Evolutionary conservation across 1,284 basidiomycete genomes (phyloP).

Genomic region (Ceratobasidium sp.): DNA sequence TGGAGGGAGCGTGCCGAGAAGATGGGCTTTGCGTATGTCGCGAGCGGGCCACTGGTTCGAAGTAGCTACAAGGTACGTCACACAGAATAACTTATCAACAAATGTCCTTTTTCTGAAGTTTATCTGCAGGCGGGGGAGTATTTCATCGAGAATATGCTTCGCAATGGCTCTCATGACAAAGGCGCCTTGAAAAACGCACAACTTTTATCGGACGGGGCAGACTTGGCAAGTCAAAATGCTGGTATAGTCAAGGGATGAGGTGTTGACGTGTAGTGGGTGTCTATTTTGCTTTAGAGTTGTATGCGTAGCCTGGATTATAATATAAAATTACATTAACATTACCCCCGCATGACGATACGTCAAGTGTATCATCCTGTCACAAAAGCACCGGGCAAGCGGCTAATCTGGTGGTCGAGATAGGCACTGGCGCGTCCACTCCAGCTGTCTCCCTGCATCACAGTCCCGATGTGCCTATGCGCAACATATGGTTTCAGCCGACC

Average conservation of each 20-base stretch:
- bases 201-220: constrained; percentile 13
- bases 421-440: constrained; percentile 4
- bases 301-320: too few species aligned
- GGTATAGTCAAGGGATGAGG: constrained; percentile 22
- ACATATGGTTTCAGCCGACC: not conserved
- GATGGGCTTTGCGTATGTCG: constrained; percentile 97
- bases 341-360: not conserved
- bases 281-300: not conserved
- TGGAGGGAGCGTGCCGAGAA: constrained; percentile 93
- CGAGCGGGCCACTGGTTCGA: constrained; percentile 94
- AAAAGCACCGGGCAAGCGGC: constrained; percentile 12
- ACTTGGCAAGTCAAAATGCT: not conserved
- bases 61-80: constrained; percentile 92
- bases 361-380: not conserved
- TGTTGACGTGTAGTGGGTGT: not conserved
- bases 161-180: constrained; percentile 50
- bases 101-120: constrained; percentile 16
- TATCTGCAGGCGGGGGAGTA: constrained; percentile 83
- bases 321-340: too few species aligned
- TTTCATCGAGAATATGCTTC: constrained; percentile 91
- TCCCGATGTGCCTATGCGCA: constrained; percentile 7
- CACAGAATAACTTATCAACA: not conserved
- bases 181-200: constrained; percentile 15
- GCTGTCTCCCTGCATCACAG: constrained; percentile 18
- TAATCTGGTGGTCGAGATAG: not conserved